Base-by-base conservation (phyloP, 1,284 basidiomycete species). In the Austropuccinia psidii region DNA sequence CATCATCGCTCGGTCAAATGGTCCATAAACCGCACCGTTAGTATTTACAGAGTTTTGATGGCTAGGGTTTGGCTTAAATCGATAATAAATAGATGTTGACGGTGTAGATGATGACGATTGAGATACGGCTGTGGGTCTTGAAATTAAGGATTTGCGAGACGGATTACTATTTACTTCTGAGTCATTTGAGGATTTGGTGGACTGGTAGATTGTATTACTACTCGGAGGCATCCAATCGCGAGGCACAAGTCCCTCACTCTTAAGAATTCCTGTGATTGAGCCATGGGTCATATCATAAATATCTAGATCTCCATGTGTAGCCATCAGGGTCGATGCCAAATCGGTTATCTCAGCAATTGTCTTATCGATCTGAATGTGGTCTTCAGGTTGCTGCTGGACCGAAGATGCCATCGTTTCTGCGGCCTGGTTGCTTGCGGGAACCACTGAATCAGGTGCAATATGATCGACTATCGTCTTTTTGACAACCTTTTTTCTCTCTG, bases 211-310 rank as follows among this genome's bases (percentile, higher is more conserved):
- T 21, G 58, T 43, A 41, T 74, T 24, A 66, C 31, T 52, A n/a
- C 89, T 89, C 0, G 88, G 87, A 15, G 90, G 89, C 0, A 84
- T 81, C 90, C 90, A 93, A 64, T 85, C 83, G 5, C 83, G 79
- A 54, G 86, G 84, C 54, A 92, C 89, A 41, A 83, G 83, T 33
- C 89, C 89, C 15, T 88, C 86, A 0, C 86, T 84, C 31, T 89
- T 86, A 15, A 92, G 85, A 52, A 84, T 83, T 72, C 89, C 87
- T 13, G 93, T 86, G 70, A 93, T 84, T 77, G 90, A 87, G 78
- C 91, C 90, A 79, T 90, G 90, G 0, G 89, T 89, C 79, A 86
- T 88, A 41, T 87, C 89, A 81, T 93, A 93, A 69, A 93, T 86
- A 77, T 93, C 90, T 17, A 85, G 84, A 75, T 93, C 90, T 37